Base-by-base conservation (phyloP, 257 asterid genomes). In the Eustoma russellianum region DNA sequence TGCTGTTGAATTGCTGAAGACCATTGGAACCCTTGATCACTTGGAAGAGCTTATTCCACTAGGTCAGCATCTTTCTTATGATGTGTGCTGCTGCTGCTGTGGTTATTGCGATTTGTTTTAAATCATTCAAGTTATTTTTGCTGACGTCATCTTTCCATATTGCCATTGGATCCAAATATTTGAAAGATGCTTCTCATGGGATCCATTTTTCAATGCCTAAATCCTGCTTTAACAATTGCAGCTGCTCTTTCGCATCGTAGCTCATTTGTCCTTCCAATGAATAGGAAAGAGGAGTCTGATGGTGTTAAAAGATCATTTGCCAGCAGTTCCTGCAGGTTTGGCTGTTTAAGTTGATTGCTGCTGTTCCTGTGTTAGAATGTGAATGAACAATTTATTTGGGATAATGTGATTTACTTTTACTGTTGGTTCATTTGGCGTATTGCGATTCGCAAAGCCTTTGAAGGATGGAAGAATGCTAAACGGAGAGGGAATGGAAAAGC, bases 161-260 rank as follows among this genome's bases (percentile, higher is more conserved):
- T 91, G 74, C 98, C 96, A 9, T 65, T 91, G 81, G 96, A 91
- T 77, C 98, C 98, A 53, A 87, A 82, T 76, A 87, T 91, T 61
- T 96, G 98, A 56, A 91, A 91, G 74, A 91, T 91, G 98, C 96
- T 91, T 74, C 95, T 91, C 52, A 87, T 87, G 98, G 98, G 98
- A 44, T 80, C 96, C 66, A 68, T 91, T 51, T 91, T 87, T 70
- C 94, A 84, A 72, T 91, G 98, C 74, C 90, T 91, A 35, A 67
- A 84, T 66, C 98, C 98, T 55, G 95, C 95, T 14, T 67, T 91
- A 66, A 84, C 96, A 17, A 91, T 91, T 75, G 96, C 98, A 38
- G 87, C 98, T 65, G 95, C 98, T 54, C 94, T 91, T 71, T 93
- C 96, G 19, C 74, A 91, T 61, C 83, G 95, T 24, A 74, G 80